phyloP scores from a whole-genome alignment of 257 asterid genomes.

The Solanum piurae region DNA sequence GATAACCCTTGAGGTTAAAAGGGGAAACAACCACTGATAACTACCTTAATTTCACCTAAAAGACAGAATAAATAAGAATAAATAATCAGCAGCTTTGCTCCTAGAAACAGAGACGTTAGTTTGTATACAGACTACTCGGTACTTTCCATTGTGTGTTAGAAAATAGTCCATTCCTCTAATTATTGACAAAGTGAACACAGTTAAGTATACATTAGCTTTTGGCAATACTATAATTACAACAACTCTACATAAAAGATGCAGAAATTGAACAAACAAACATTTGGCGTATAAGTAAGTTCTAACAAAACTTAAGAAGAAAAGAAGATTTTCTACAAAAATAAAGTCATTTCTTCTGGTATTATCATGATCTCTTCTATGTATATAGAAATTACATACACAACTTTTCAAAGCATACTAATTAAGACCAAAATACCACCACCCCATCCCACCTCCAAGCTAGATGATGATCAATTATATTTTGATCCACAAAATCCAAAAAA shows the following conservation, averaged over 20 bases:
- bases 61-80: background rate
- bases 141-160: too few species aligned
- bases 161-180: too few species aligned
- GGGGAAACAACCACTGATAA: background rate
- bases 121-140: background rate
- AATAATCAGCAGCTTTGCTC: background rate
- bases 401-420: background rate
- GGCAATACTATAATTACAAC: background rate
- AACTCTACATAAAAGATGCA: background rate
- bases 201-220: too few species aligned
- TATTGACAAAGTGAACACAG: too few species aligned
- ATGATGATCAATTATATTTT: background rate
- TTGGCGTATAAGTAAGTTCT: background rate
- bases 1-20: background rate
- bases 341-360: slow-evolving; percentile 11
- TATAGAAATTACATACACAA: slow-evolving; percentile 4
- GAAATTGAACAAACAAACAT: background rate
- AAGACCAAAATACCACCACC: background rate
- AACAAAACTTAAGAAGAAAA: background rate
- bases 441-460: background rate
- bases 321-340: background rate
- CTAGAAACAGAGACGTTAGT: background rate
- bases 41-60: background rate
- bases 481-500: background rate
- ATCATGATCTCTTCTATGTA: background rate